Evolutionary conservation across 2,329 filamentous ascomycete genomes (phyloP), one percentile per base, ranked within the genome.

Genomic region (Venturia aucupariae): DNA sequence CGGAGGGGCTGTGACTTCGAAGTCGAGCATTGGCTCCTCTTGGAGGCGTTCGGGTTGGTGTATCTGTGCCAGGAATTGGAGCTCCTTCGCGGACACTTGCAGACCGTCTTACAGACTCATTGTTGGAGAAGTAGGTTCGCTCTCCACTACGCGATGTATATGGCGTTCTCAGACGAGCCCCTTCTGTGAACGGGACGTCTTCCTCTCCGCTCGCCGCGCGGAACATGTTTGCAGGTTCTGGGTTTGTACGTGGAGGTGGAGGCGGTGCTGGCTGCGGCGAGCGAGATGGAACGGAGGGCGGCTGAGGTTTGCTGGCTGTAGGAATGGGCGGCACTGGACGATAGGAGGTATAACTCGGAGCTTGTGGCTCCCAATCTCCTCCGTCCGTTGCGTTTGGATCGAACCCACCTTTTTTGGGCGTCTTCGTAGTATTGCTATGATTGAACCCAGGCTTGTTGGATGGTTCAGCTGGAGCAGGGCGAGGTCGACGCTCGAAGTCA

Each of bases 91-190:
- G 59, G 64, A 80, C 79, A 68, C 81, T 86, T 15, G 80, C 74
- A 63, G 83, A 83, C 55, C 82, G 78, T 55, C 78, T 76, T 10
- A 85, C 68, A 19, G 78, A 78, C 41, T 81, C 75, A 65, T 76
- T 79, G 46, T 79, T 79, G 30, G 51, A 57, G 68, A 85, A 78
- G 64, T 82, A 81, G 0, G 81, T 86, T 68, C 78, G 82, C 70
- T 87, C 84, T 39, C 84, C 84, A 63, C 79, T 77, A 38, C 76
- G 72, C 4, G 77, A 77, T 17, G 81, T 79, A 71, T 87, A 87
- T 54, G 79, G 80, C 27, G 81, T 82, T 60, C 83, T 78, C 8
- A 76, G 73, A 51, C 84, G 79, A 30, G 75, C 78, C 30, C 70
- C 76, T 68, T 78, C 83, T 60, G 73, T 77, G 70, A 72, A 83